phyloP scores from a whole-genome alignment of 345 rosid species.

The Eutrema heterophyllum region DNA sequence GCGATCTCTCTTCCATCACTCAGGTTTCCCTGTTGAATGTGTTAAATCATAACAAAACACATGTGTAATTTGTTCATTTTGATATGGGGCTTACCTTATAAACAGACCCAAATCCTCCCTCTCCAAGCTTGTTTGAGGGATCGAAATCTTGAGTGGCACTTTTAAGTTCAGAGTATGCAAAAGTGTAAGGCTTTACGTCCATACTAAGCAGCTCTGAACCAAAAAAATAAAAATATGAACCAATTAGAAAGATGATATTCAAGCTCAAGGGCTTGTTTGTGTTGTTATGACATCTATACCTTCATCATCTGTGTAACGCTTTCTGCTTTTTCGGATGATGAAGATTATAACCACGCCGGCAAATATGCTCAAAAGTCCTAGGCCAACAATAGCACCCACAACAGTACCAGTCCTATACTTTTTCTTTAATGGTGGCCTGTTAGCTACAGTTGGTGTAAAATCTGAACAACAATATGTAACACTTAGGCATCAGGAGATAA shows the following conservation, averaged over 20 bases:
- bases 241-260: not conserved
- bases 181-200: constrained; percentile 52
- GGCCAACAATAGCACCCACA: no score
- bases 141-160: constrained; percentile 53
- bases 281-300: constrained; percentile 31
- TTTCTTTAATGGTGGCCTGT: no score
- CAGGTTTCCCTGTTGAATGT: constrained; percentile 29
- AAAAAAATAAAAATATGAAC: not conserved
- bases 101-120: constrained; percentile 77
- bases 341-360: constrained; percentile 24
- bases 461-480: not conserved
- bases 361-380: constrained; percentile 31
- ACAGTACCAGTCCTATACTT: no score
- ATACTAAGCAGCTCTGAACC: constrained; percentile 45
- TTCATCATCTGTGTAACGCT: constrained; percentile 39
- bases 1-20: constrained; percentile 44
- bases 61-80: not conserved
- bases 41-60: not conserved
- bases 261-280: not conserved
- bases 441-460: no score
- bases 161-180: constrained; percentile 52
- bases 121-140: constrained; percentile 63
- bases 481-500: not conserved
- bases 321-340: constrained; percentile 34
- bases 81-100: constrained; percentile 37